Conservation (phyloP, 2,329 filamentous ascomycete species). For the Talaromyces sp. region DNA sequence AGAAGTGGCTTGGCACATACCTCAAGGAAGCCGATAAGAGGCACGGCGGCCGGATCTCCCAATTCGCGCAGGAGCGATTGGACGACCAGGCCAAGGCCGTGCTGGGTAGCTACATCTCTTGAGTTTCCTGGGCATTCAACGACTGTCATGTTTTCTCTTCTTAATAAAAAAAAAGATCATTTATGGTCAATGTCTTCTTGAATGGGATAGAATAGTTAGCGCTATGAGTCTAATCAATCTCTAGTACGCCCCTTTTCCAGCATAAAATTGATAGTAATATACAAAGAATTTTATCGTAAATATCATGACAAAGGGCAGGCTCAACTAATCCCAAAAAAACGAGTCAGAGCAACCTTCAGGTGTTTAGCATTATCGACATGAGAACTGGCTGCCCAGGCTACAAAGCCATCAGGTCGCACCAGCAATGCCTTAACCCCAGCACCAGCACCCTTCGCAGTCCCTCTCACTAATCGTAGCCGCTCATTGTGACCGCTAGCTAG, state of each 20-base stretch:
- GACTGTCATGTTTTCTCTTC: background rate
- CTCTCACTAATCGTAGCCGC: background rate
- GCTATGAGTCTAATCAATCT: too few species aligned
- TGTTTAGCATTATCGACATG: background rate
- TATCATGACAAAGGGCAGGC: too few species aligned
- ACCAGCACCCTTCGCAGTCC: constrained; percentile 16
- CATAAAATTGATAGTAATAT: too few species aligned
- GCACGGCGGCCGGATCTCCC: constrained; percentile 69
- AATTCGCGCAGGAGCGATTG: constrained; percentile 73
- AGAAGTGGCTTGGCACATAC: constrained; percentile 79
- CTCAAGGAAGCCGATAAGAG: constrained; percentile 76
- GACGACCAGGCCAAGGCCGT: constrained; percentile 59
- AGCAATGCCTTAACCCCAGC: constrained; percentile 30
- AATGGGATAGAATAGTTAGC: background rate
- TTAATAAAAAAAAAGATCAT: background rate
- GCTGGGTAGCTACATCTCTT: constrained; percentile 52
- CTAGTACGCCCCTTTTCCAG: too few species aligned
- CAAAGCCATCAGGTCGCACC: constrained; percentile 37
- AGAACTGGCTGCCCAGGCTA: constrained; percentile 32
- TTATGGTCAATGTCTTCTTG: background rate
- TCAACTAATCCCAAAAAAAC: background rate
- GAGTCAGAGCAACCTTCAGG: background rate
- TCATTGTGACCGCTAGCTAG: background rate
- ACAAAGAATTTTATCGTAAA: too few species aligned
- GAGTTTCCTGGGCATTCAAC: constrained; percentile 1